Evolutionary conservation across 768 basidiomycete genomes (phyloP), one percentile per base, ranked within the genome.

Genomic region (Tricholoma sp.): DNA sequence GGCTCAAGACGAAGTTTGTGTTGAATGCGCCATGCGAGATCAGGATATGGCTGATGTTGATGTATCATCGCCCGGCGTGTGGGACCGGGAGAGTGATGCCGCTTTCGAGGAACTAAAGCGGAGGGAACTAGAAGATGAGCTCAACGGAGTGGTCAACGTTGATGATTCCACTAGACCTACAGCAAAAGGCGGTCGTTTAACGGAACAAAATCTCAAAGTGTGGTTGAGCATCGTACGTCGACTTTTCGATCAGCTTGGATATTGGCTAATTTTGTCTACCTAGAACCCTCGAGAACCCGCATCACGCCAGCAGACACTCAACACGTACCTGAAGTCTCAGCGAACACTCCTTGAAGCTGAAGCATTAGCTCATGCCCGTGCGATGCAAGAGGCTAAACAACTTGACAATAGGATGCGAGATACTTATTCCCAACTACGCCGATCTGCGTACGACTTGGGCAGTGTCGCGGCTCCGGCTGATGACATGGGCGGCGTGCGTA

Each of bases 21-120:
- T 97, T 34, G 97, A 98, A 70, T 99, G 97, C 67, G 89, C 97
- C 56, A 98, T 98, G 95, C 86, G 97, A 32, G 97, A 99, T 70
- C 85, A 96, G 66, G 97, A 99, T 68, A 93, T 99, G 89, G 92
- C 88, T 8, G 95, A 97, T 68, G 93, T 99, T 24, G 82, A 91
- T 68, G 97, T 97, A 18, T 81, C 85, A 3, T 83, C 85, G 29
- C 84, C 86, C 9, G 92, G 94, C 1, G 81, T 89, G 7, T 99
- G 97, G 97, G 92, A 91, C 0, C 80, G 97, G 37, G 88, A 88
- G 59, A 94, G 92, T 66, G 96, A 99, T 66, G 83, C 78, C 10
- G 74, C 81, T 31, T 96, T 81, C 55, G 83, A 91, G 37, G 95
- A 98, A 39, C 74, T 95, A 20, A 74, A 86, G 58, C 74, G 77